Evolutionary conservation across 1,139 yeast genomes (phyloP), one percentile per base, ranked within the genome.

Genomic region (Pneumocystis oryctolagi): DNA sequence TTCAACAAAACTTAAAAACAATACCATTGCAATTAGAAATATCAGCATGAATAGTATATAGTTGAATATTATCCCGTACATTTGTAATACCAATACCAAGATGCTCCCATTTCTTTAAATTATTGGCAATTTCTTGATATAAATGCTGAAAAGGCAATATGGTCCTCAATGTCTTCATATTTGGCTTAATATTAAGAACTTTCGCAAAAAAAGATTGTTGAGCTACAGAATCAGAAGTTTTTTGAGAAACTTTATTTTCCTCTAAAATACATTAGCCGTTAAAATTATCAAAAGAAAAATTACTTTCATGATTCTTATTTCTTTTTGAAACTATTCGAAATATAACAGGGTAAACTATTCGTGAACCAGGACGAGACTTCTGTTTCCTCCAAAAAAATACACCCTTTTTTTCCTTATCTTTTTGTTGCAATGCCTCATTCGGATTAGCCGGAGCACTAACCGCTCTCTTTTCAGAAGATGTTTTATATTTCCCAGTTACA

Each of bases 151-250:
- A 55, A 39, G 59, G 60, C 59, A 60, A 53, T 28, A 61, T 65
- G 35, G 66, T 62, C 28, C 60, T 61, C 28, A 65, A 35, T 12
- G 62, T 34, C 20, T 62, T 56, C 58, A 59, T 59, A 30, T 62
- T 62, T 12, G 66, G 66, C 58, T 61, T 62, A 34, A 64, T 65
- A 34, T 63, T 65, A 37, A 65, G 62, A 30, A 65, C 47, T n/a
- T 63, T 61, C 9, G 64, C 61, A 47, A 65, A 65, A 58, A 34
- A 58, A 28, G 31, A 57, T 18, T 16, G 57, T 28, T n/a, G 58
- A 53, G 28, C 57, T 61, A 8, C 60, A 30, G 34, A 57, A 37
- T 20, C 53, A 35, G 14, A 61, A 56, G 6, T 59, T 40, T 16
- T 60, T 60, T 6, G 58, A 35, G 31, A 62, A 58, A 42, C 56